Evolutionary conservation across 2,329 filamentous ascomycete species (phyloP).

Genomic region (Hypoxylon sp.): DNA sequence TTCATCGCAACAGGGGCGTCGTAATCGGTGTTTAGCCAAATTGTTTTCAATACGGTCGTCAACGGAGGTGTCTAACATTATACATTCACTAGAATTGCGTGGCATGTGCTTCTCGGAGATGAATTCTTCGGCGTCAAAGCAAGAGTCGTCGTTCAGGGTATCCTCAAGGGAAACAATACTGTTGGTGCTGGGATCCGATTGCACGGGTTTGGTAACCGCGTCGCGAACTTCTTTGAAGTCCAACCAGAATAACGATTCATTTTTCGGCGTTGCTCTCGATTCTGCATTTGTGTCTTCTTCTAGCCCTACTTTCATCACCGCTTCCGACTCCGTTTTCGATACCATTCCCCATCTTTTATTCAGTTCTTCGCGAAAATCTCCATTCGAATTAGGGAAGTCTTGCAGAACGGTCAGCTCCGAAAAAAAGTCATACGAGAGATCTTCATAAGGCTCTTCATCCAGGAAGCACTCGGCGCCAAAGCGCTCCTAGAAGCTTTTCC

Average conservation of each 20-base stretch:
- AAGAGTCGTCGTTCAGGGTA: conserved; percentile 1
- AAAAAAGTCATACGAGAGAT: not conserved
- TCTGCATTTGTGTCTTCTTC: not conserved
- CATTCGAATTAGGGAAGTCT: not conserved
- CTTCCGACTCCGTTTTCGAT: not conserved
- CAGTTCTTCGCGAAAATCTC: not conserved
- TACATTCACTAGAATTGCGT: not conserved
- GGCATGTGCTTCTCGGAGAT: not conserved
- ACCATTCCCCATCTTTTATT: not conserved
- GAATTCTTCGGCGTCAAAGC: not conserved
- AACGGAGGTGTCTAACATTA: not conserved
- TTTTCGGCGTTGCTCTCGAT: not conserved
- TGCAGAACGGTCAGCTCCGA: not conserved
- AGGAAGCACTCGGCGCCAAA: not conserved
- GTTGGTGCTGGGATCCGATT: not conserved
- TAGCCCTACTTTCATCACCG: not conserved
- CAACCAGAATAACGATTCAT: conserved; percentile 14
- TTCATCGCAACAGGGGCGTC: not conserved
- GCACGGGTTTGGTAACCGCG: not conserved
- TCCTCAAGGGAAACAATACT: not conserved
- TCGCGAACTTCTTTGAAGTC: not conserved
- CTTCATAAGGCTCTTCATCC: not conserved
- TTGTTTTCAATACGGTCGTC: not conserved
- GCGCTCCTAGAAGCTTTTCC: conserved; percentile 53
- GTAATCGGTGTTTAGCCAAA: not conserved